Percentiles rank a stretch among this genome's conserved stretches.
Evolutionary conservation across 345 rosid genomes (phyloP).

Genomic region (Firmiana major): DNA sequence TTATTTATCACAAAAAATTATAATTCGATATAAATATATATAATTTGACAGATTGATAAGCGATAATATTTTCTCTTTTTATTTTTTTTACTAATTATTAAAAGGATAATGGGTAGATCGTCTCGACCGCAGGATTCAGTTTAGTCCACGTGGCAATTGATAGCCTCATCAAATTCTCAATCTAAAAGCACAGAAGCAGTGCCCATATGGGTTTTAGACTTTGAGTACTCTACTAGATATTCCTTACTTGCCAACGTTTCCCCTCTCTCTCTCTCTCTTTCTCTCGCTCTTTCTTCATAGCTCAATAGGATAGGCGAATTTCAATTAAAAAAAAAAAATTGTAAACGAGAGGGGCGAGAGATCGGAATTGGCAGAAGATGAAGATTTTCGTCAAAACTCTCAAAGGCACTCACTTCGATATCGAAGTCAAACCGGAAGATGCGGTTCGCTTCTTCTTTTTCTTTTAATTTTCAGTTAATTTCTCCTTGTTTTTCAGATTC

Average conservation of each 20-base stretch:
- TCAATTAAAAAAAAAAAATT: neutral
- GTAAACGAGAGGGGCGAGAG: neutral
- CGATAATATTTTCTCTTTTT: no score
- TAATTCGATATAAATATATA: no score
- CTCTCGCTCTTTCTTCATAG: neutral
- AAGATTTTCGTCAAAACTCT: conserved; percentile 74
- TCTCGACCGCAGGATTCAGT: neutral
- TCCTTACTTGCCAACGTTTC: neutral
- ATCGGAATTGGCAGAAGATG: conserved; percentile 39
- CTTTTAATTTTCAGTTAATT: neutral
- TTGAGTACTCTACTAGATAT: neutral
- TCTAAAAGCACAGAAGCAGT: neutral
- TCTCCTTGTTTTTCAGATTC: neutral
- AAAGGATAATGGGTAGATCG: neutral
- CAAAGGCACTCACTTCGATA: conserved; percentile 64
- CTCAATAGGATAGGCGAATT: conserved; percentile 6
- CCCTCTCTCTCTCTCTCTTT: no score
- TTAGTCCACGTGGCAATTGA: neutral
- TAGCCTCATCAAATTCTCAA: neutral
- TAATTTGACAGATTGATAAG: no score
- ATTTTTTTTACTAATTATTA: no score
- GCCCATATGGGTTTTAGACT: neutral
- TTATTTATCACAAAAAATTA: no score
- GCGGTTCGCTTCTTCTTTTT: conserved; percentile 26
- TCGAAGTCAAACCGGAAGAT: conserved; percentile 65